Evolutionary conservation across 2,329 filamentous ascomycete species (phyloP).

Genomic region (Coniosporium tulheliwenetii): DNA sequence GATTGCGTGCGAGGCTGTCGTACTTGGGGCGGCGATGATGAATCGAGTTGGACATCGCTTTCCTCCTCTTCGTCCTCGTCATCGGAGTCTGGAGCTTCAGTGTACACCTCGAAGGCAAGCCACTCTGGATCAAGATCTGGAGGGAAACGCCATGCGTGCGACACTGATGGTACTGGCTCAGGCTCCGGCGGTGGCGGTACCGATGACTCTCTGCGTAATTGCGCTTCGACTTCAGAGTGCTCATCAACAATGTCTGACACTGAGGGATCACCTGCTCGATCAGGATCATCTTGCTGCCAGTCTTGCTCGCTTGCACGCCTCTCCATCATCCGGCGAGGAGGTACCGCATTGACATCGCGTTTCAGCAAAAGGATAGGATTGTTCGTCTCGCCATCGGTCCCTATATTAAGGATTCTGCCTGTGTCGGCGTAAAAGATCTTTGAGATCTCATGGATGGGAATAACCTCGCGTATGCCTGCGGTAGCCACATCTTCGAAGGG

Average conservation of each 20-base stretch:
- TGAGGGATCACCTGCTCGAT: constrained; percentile 11
- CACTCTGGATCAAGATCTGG: constrained; percentile 72
- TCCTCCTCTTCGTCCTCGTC: constrained; percentile 31
- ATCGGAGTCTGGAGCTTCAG: constrained; percentile 43
- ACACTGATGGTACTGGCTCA: constrained; percentile 9
- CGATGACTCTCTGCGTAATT: constrained; percentile 26
- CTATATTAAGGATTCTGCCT: constrained; percentile 76
- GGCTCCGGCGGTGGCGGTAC: constrained; percentile 7
- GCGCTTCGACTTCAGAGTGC: constrained; percentile 29
- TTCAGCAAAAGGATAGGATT: constrained; percentile 63
- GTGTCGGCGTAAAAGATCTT: constrained; percentile 92
- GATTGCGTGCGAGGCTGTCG: background rate
- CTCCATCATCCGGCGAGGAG: constrained; percentile 43
- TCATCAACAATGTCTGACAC: constrained; percentile 15
- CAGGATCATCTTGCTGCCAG: background rate
- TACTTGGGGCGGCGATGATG: background rate
- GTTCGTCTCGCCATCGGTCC: constrained; percentile 49
- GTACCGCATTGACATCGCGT: constrained; percentile 48
- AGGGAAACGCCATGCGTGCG: constrained; percentile 45
- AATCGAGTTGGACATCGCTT: constrained; percentile 9
- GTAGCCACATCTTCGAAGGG: constrained; percentile 43
- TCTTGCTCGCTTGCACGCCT: constrained; percentile 6
- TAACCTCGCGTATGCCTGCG: constrained; percentile 49
- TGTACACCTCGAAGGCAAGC: constrained; percentile 79
- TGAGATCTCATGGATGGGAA: constrained; percentile 61